These are phyloP conservation scores for Termitomyces sp. DNA, from an alignment of 768 basidiomycete genomes.

Conservation along the genomic window DNA sequence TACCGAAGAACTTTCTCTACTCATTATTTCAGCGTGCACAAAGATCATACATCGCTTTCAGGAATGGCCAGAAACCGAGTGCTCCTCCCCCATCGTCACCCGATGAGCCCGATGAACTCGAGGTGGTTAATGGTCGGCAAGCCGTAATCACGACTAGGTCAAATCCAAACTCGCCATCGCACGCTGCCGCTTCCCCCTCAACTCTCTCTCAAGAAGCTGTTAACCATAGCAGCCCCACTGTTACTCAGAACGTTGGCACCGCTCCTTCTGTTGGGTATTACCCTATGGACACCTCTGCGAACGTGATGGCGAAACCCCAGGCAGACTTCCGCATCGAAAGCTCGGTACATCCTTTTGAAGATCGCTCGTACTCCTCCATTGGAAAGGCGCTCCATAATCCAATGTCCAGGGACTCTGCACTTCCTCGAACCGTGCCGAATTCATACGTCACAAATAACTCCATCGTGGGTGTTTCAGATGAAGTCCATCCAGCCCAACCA, in stretches of 20 bases:
- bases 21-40: slow-evolving; percentile 35
- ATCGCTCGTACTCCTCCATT: slow-evolving; percentile 11
- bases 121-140: slow-evolving; percentile 33
- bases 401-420: slow-evolving; percentile 1
- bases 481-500: slow-evolving; percentile 2
- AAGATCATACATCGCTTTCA: slow-evolving; percentile 26
- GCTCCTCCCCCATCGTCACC: slow-evolving; percentile 7
- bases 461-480: background rate
- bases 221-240: slow-evolving; percentile 16
- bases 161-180: slow-evolving; percentile 27
- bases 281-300: slow-evolving; percentile 17
- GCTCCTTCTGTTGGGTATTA: slow-evolving; percentile 26
- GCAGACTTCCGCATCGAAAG: slow-evolving; percentile 14
- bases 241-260: slow-evolving; percentile 5
- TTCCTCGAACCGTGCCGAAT: background rate
- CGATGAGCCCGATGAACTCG: slow-evolving; percentile 31
- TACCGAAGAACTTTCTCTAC: slow-evolving; percentile 32
- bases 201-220: slow-evolving; percentile 15
- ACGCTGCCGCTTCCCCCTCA: slow-evolving; percentile 17
- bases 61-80: slow-evolving; percentile 19
- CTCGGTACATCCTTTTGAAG: slow-evolving; percentile 11
- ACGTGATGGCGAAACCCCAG: slow-evolving; percentile 1
- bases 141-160: slow-evolving; percentile 29
- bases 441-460: slow-evolving; percentile 6
- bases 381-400: slow-evolving; percentile 11